These are phyloP conservation scores for Musa acuminata DNA, from an alignment of 176 grass and related monocot genomes.

Conservation along the genomic window DNA sequence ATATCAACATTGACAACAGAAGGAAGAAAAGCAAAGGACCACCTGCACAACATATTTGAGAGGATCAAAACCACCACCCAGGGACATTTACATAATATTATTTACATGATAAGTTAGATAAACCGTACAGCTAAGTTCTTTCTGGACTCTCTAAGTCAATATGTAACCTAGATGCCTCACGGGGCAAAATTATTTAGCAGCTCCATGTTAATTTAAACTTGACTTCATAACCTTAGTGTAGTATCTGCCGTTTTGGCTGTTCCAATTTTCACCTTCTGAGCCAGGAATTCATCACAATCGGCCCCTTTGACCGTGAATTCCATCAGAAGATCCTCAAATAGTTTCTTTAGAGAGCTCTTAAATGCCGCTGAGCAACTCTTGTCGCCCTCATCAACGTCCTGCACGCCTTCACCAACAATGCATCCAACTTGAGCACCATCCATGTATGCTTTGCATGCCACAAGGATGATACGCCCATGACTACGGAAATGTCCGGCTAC, in stretches of 20 bases:
- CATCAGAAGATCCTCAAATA: slow-evolving; percentile 29
- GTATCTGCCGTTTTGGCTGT: background rate
- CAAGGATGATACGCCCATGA: slow-evolving; percentile 26
- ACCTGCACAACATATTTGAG: background rate
- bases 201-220: background rate
- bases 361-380: slow-evolving; percentile 36
- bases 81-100: background rate
- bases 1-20: too few relatives aligned
- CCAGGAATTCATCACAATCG: slow-evolving; percentile 12
- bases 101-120: slow-evolving; percentile 6
- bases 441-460: slow-evolving; percentile 36
- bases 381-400: slow-evolving; percentile 17
- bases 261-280: slow-evolving; percentile 7
- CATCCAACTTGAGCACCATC: slow-evolving; percentile 41
- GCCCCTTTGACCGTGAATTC: slow-evolving; percentile 31
- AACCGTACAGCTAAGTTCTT: background rate
- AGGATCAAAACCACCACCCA: background rate
- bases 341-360: slow-evolving; percentile 25
- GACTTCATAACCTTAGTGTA: slow-evolving; percentile 1
- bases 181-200: background rate
- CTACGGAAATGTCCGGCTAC: slow-evolving; percentile 32
- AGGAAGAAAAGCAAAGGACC: background rate
- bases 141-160: background rate
- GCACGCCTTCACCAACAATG: background rate
- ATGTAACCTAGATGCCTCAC: background rate